A percentile compares a stretch with the other conserved stretches of the same genome.
These are phyloP conservation scores for Hyphopichia pseudoburtonii DNA, from an alignment of 1,139 yeast species.

Conservation along the genomic window DNA sequence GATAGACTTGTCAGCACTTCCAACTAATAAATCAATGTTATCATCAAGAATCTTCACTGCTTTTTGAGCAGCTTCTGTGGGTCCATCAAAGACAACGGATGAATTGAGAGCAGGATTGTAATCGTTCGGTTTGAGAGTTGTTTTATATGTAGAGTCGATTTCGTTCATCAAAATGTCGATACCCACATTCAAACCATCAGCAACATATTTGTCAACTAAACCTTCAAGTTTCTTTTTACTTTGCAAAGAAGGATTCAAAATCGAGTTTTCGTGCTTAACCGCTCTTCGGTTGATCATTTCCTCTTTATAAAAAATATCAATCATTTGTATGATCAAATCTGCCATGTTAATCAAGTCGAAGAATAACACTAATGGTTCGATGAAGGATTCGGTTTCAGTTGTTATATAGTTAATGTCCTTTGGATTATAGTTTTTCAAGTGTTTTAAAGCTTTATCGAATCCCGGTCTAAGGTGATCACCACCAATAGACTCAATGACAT, in stretches of 20 bases:
- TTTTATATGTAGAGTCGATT: slow-evolving; percentile 45
- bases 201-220: slow-evolving; percentile 82
- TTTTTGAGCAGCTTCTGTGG: slow-evolving; percentile 68
- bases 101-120: slow-evolving; percentile 31
- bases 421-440: slow-evolving; percentile 73
- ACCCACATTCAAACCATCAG: slow-evolving; percentile 88
- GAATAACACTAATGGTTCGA: slow-evolving; percentile 83
- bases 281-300: slow-evolving; percentile 66
- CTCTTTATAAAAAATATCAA: slow-evolving; percentile 85
- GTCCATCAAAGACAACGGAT: slow-evolving; percentile 37
- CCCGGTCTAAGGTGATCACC: slow-evolving; percentile 75
- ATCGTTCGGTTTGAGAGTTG: slow-evolving; percentile 26
- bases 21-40: slow-evolving; percentile 75
- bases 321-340: slow-evolving; percentile 89
- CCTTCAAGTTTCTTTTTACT: slow-evolving; percentile 79
- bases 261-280: slow-evolving; percentile 70
- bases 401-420: slow-evolving; percentile 30
- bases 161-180: slow-evolving; percentile 85
- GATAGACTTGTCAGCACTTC: slow-evolving; percentile 83
- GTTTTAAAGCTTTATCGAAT: slow-evolving; percentile 72
- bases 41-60: slow-evolving; percentile 63
- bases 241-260: slow-evolving; percentile 76
- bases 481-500: slow-evolving; percentile 64
- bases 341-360: slow-evolving; percentile 91
- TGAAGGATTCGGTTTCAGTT: slow-evolving; percentile 33